Percentiles rank a stretch among this genome's conserved stretches.
phyloP scores from a whole-genome alignment of 768 basidiomycete genomes.

The Lentinula sp. region DNA sequence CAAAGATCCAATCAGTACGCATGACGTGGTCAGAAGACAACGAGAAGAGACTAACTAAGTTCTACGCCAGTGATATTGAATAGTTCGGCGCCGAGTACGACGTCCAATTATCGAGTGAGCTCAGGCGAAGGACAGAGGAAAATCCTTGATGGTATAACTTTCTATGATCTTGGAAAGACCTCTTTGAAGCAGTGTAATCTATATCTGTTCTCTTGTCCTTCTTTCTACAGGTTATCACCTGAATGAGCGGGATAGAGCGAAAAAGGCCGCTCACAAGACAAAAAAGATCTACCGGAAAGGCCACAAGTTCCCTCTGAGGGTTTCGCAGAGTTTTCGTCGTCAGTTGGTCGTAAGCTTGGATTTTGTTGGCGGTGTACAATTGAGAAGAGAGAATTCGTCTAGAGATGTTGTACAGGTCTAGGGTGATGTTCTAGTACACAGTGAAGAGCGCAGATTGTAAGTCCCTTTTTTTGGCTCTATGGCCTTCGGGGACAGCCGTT shows the following conservation, averaged over 20 bases:
- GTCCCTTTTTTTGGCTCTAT: not conserved
- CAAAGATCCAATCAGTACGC: not conserved
- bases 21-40: not conserved
- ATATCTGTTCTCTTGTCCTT: not conserved
- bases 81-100: not conserved
- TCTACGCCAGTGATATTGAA: not conserved
- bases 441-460: not conserved
- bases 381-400: not conserved
- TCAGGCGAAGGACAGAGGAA: not conserved
- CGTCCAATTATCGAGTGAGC: not conserved
- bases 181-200: not conserved
- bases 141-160: not conserved
- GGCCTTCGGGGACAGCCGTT: not conserved
- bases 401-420: not conserved
- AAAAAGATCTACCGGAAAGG: not conserved
- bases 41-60: not conserved
- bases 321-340: not conserved
- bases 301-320: not conserved
- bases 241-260: not conserved
- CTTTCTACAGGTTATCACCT: not conserved
- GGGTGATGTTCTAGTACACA: not conserved
- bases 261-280: not conserved
- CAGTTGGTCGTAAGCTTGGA: not conserved
- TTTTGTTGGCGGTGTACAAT: not conserved
- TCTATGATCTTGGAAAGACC: not conserved